A percentile compares a stretch with the other conserved stretches of the same genome.
phyloP scores from a whole-genome alignment of 2,329 filamentous ascomycete species.

The Trichophyton simii region DNA sequence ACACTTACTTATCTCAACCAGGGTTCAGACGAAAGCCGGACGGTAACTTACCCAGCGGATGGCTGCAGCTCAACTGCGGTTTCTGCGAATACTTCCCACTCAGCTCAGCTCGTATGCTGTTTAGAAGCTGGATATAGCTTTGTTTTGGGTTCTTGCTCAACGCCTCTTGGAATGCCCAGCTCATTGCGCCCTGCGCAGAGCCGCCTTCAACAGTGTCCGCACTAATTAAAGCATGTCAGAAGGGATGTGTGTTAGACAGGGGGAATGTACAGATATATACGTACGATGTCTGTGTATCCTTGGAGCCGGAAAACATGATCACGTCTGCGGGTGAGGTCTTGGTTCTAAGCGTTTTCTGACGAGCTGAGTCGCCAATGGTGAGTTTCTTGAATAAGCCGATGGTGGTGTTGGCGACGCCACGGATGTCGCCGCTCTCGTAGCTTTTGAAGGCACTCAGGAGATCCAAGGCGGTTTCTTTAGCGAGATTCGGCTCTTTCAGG shows the following conservation, averaged over 20 bases:
- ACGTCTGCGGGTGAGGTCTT: constrained; percentile 4
- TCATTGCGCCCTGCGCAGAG: constrained; percentile 1
- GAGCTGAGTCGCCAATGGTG: constrained; percentile 1
- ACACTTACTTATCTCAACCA: not conserved
- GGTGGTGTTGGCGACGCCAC: constrained; percentile 3
- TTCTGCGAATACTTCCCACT: constrained; percentile 4
- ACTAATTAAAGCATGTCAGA: not conserved
- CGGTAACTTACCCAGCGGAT: not conserved
- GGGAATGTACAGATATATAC: not conserved
- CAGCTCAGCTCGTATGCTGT: not conserved
- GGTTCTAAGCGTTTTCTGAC: not conserved
- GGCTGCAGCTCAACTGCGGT: constrained; percentile 6
- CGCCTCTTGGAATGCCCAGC: constrained; percentile 3
- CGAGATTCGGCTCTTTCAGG: constrained; percentile 6
- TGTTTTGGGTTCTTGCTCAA: not conserved
- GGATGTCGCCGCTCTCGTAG: constrained; percentile 4
- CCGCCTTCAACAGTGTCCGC: constrained; percentile 3
- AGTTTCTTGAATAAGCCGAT: constrained; percentile 6
- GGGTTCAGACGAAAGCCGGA: not conserved
- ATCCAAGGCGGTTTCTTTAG: constrained; percentile 4
- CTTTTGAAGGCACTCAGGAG: constrained; percentile 3
- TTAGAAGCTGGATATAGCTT: constrained; percentile 5
- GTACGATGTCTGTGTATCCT: constrained; percentile 6
- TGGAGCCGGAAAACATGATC: constrained; percentile 6
- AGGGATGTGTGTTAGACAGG: too few species aligned